Conservation (phyloP, 305 asterid species). For the Fraxinus sp. region DNA sequence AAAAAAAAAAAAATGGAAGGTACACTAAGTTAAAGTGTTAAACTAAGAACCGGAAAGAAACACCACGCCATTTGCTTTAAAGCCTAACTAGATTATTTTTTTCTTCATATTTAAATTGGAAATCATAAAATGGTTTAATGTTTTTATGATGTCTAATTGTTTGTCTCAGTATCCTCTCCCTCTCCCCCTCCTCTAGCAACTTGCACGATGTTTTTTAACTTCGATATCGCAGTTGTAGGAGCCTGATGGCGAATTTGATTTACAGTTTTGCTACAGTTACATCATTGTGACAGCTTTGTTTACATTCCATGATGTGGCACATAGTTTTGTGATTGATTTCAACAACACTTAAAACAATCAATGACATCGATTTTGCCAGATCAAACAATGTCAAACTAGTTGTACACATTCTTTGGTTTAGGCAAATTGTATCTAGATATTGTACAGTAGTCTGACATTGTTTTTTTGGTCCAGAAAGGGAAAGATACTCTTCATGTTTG, state of each 20-base stretch:
- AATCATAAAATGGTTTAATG: no score
- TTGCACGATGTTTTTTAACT: neutral
- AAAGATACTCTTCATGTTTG: constrained; percentile 17
- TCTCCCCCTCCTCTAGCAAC: neutral
- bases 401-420: no score
- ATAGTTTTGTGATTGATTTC: no score
- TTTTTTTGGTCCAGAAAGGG: constrained; percentile 7
- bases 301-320: no score
- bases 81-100: no score
- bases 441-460: neutral
- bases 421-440: neutral
- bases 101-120: no score
- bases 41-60: neutral
- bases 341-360: no score
- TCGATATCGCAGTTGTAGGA: neutral
- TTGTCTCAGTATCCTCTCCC: neutral
- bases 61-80: neutral
- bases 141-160: neutral
- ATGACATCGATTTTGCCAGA: no score
- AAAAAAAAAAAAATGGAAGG: neutral
- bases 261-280: no score
- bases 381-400: no score
- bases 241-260: neutral
- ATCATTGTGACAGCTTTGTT: no score
- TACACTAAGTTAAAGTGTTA: neutral